phyloP scores from a whole-genome alignment of 768 basidiomycete species.

The Agrocybe pediades region DNA sequence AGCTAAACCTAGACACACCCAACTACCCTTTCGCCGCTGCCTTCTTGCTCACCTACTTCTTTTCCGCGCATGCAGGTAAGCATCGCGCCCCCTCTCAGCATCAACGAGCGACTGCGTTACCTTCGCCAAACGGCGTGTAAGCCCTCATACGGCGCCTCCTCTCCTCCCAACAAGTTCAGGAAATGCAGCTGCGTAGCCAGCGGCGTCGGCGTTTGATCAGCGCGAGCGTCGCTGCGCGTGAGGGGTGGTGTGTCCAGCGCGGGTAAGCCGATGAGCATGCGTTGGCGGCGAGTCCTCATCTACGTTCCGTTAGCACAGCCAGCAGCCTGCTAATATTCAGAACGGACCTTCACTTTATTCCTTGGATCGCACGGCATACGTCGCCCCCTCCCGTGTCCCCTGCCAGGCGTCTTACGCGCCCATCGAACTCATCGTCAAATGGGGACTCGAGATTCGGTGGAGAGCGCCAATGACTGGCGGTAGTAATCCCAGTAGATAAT shows the following conservation, averaged over 20 bases:
- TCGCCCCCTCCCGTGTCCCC: conserved; percentile 71
- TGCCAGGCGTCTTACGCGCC: conserved; percentile 75
- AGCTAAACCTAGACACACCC: no score
- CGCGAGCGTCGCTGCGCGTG: conserved; percentile 84
- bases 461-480: conserved; percentile 82
- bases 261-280: conserved; percentile 70
- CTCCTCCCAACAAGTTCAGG: conserved; percentile 87
- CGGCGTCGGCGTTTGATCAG: conserved; percentile 91
- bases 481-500: conserved; percentile 70
- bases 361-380: conserved; percentile 81
- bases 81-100: no score
- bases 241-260: conserved; percentile 77
- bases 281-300: conserved; percentile 68
- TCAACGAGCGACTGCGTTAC: no score
- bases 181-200: conserved; percentile 88
- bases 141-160: conserved; percentile 92
- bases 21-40: no score
- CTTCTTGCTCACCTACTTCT: no score
- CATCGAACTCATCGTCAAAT: conserved; percentile 75
- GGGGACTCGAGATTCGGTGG: conserved; percentile 64
- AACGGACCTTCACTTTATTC: conserved; percentile 72
- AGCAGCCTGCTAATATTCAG: conserved; percentile 8
- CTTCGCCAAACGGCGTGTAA: conserved; percentile 93
- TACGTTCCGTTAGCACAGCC: conserved; percentile 4
- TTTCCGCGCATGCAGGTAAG: no score